A percentile compares a stretch with the other conserved stretches of the same genome.
Conservation (phyloP, 176 grass and related monocot genomes). For the Leersia perrieri region DNA sequence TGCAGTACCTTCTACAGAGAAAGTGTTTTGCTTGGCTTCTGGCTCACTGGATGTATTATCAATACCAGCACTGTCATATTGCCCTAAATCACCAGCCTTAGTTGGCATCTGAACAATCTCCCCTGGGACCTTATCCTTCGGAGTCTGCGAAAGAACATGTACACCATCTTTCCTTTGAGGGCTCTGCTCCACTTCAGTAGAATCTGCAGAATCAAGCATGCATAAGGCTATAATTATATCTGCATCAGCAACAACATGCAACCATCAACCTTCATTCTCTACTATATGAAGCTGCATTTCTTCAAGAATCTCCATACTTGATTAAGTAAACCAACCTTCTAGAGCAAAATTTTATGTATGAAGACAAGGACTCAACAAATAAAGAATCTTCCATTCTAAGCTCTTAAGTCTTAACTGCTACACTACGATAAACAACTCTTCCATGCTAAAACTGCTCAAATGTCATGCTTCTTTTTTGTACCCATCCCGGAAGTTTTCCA, state of each 20-base stretch:
- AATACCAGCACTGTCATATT: not conserved
- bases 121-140: not conserved
- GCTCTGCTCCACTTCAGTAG: conserved; percentile 19
- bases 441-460: conserved; percentile 16
- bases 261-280: conserved; percentile 35
- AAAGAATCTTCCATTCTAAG: conserved; percentile 7
- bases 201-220: conserved; percentile 52
- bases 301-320: not conserved
- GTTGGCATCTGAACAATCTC: conserved; percentile 6
- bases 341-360: not conserved
- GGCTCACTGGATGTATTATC: not conserved
- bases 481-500: conserved; percentile 3
- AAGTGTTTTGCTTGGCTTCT: not conserved
- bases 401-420: conserved; percentile 4
- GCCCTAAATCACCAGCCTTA: not conserved
- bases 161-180: conserved; percentile 32
- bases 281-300: conserved; percentile 27
- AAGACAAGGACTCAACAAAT: not conserved
- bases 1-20: not conserved
- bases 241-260: conserved; percentile 40
- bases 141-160: conserved; percentile 19
- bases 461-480: conserved; percentile 16
- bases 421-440: conserved; percentile 23
- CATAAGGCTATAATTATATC: conserved; percentile 19
- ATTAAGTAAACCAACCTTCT: conserved; percentile 9